A percentile compares a stretch with the other conserved stretches of the same genome.
These are phyloP conservation scores for Alectoria sarmentosa DNA, from an alignment of 495 filamentous ascomycete species.

Conservation along the genomic window DNA sequence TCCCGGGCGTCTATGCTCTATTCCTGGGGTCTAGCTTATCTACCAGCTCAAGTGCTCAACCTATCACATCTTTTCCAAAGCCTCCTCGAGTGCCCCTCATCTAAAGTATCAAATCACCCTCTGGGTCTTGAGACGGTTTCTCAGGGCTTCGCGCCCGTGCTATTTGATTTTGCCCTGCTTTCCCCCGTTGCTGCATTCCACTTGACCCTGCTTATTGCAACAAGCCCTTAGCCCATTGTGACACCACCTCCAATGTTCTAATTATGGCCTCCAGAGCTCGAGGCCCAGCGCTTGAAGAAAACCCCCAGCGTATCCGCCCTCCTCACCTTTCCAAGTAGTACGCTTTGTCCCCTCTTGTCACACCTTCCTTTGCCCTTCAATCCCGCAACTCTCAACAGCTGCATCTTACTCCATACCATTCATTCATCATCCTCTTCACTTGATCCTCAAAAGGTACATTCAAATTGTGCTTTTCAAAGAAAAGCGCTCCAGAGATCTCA, in stretches of 20 bases:
- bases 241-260: conserved; percentile 4
- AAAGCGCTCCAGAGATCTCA: conserved; percentile 14
- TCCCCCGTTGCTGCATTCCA: background rate
- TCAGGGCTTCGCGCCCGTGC: conserved; percentile 13
- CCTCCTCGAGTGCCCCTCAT: background rate
- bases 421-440: background rate
- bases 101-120: too few relatives aligned
- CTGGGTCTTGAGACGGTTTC: too few relatives aligned
- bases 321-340: conserved; percentile 6
- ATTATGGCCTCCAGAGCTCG: background rate
- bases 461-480: background rate
- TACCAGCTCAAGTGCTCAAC: background rate
- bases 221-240: background rate
- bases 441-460: conserved; percentile 6
- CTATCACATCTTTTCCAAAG: background rate
- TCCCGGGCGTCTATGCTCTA: conserved; percentile 5
- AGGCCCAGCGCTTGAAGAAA: conserved; percentile 15
- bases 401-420: conserved; percentile 5
- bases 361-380: conserved; percentile 7
- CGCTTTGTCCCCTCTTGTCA: conserved; percentile 9
- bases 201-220: background rate
- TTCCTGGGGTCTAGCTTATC: background rate
- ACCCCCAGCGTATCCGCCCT: conserved; percentile 9
- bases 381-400: conserved; percentile 7
- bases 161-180: conserved; percentile 3